A percentile compares a stretch with the other conserved stretches of the same genome.
Evolutionary conservation across 2,329 filamentous ascomycete genomes (phyloP).

Genomic region (Fusarium palustre): DNA sequence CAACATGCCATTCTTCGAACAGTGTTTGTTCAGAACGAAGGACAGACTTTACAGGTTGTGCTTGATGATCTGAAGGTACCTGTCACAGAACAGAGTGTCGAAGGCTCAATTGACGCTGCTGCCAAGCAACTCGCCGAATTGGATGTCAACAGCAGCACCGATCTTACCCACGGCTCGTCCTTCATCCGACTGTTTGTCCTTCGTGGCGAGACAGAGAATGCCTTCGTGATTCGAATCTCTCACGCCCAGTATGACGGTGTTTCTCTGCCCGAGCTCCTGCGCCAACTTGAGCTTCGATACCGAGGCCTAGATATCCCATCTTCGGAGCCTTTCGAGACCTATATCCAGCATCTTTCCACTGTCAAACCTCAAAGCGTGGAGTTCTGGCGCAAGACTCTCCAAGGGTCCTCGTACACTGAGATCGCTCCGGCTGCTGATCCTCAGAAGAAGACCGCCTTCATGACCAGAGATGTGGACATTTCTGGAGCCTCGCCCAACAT

Average conservation of each 20-base stretch:
- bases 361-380: conserved; percentile 22
- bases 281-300: conserved; percentile 56
- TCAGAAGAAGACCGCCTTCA: conserved; percentile 37
- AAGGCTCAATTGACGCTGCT: conserved; percentile 26
- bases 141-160: conserved; percentile 23
- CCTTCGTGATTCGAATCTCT: conserved; percentile 53
- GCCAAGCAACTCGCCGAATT: conserved; percentile 36
- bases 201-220: conserved; percentile 34
- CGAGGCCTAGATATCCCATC: conserved; percentile 39
- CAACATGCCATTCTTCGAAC: conserved; percentile 44
- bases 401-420: conserved; percentile 38
- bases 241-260: conserved; percentile 65
- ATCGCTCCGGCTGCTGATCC: conserved; percentile 33
- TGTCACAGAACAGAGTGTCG: conserved; percentile 21
- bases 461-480: conserved; percentile 46
- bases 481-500: conserved; percentile 41
- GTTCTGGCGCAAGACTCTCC: conserved; percentile 38
- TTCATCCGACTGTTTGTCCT: conserved; percentile 41
- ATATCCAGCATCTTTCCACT: conserved; percentile 23
- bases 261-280: conserved; percentile 57
- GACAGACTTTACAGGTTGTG: conserved; percentile 38
- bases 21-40: conserved; percentile 40
- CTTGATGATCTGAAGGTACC: conserved; percentile 33
- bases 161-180: conserved; percentile 26
- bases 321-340: conserved; percentile 38